These are phyloP conservation scores for Ceratobasidium sp. DNA, from an alignment of 1,284 basidiomycete species.

Conservation along the genomic window DNA sequence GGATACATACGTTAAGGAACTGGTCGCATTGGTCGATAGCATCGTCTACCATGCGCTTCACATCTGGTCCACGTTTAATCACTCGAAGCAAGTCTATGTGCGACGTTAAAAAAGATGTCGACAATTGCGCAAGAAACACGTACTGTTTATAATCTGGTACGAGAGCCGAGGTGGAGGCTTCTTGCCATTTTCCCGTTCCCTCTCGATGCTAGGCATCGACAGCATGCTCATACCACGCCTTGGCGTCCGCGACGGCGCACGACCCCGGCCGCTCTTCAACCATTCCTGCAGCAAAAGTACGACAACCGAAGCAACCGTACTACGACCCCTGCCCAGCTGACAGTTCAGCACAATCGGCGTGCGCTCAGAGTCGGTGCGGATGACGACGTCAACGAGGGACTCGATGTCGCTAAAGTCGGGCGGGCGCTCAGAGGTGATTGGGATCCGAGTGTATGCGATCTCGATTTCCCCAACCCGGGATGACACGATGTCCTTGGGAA, in stretches of 20 bases:
- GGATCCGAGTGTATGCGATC: constrained; percentile 86
- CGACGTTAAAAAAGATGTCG: constrained; percentile 5
- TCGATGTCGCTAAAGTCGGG: constrained; percentile 67
- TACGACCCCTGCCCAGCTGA: constrained; percentile 95
- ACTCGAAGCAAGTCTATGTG: constrained; percentile 86
- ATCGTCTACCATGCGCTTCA: constrained; percentile 91
- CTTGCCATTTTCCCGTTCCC: constrained; percentile 43
- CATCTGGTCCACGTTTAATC: constrained; percentile 88
- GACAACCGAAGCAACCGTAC: constrained; percentile 89
- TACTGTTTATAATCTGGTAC: constrained; percentile 85
- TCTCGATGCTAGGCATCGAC: constrained; percentile 43
- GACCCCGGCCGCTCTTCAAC: constrained; percentile 65
- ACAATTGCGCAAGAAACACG: constrained; percentile 52
- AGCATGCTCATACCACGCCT: constrained; percentile 52
- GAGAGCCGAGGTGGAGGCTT: constrained; percentile 67
- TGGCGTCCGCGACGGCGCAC: constrained; percentile 37
- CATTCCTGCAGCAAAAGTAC: constrained; percentile 89
- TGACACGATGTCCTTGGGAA: constrained; percentile 92
- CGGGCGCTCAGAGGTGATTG: constrained; percentile 80
- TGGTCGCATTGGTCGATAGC: constrained; percentile 89
- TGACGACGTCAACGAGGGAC: constrained; percentile 82
- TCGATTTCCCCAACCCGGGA: constrained; percentile 66
- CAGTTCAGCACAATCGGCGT: constrained; percentile 96
- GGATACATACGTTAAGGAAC: constrained; percentile 76
- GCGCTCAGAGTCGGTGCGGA: constrained; percentile 75